A percentile compares a stretch with the other conserved stretches of the same genome.
phyloP scores from a whole-genome alignment of 2,329 filamentous ascomycete species.

The Clonostachys chloroleuca region DNA sequence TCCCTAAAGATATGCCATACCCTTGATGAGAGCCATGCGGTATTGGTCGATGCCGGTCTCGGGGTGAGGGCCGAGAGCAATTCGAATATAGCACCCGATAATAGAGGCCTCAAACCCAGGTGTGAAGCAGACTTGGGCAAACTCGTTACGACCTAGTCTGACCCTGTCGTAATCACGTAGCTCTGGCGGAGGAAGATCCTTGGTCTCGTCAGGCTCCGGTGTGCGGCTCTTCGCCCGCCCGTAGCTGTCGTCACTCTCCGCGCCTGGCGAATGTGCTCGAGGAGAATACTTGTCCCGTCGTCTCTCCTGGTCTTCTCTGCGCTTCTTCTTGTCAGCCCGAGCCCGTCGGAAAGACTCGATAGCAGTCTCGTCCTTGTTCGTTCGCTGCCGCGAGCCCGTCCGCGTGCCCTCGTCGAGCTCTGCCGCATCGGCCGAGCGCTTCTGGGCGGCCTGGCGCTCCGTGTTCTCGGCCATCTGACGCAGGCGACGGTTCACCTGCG shows the following conservation, averaged over 20 bases:
- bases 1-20: constrained; percentile 37
- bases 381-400: constrained; percentile 70
- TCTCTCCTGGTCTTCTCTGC: constrained; percentile 50
- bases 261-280: constrained; percentile 34
- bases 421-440: constrained; percentile 74
- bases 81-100: constrained; percentile 77
- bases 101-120: constrained; percentile 83
- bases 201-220: constrained; percentile 61
- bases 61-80: constrained; percentile 75
- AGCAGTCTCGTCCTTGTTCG: constrained; percentile 45
- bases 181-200: constrained; percentile 66
- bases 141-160: constrained; percentile 78
- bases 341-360: constrained; percentile 67
- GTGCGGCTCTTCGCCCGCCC: constrained; percentile 51
- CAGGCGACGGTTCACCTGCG: constrained; percentile 77
- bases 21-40: constrained; percentile 83
- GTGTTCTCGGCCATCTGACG: constrained; percentile 71
- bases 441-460: constrained; percentile 53
- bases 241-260: constrained; percentile 63
- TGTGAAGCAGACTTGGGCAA: constrained; percentile 89
- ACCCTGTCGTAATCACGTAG: constrained; percentile 81
- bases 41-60: constrained; percentile 73
- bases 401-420: constrained; percentile 73
- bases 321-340: constrained; percentile 54
- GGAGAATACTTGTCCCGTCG: constrained; percentile 44